Evolutionary conservation across 2,329 filamentous ascomycete species (phyloP), one percentile per base, ranked within the genome.

Genomic region (Penicillium italicum): DNA sequence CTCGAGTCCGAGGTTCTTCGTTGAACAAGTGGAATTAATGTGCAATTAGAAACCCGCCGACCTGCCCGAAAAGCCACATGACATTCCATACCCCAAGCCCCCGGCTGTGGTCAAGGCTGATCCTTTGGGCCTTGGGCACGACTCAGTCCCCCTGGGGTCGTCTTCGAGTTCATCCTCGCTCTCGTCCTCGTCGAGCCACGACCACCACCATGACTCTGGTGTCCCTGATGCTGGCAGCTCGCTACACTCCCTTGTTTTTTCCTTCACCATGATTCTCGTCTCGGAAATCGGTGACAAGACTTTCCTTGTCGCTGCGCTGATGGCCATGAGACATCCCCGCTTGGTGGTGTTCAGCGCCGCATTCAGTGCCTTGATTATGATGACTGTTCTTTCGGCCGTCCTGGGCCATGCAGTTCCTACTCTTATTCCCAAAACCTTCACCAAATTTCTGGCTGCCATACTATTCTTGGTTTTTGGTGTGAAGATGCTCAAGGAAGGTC

Each of bases 281-380:
- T 97, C 93, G 44, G 94, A 99, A 73, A 86, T 99, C 66, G 94
- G 94, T 61, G 94, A 99, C 83, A 99, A 99, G 78, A 99, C 94
- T 0, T 99, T 99, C 79, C 82, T 99, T 41, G 91, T 99, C 22
- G 94, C 94, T 7, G 93, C 92, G 8, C 84, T 99, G 18, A 99
- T 99, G 94, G 94, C 94, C 12, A 99, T 99, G 94, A 94, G 96
- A 72, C 93, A 99, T 68, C 89, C 94, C 59, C 88, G 94, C 50
- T 79, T 96, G 61, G 83, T 97, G 12, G 94, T 99, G 59, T 99
- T 99, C 76, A 89, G 90, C 2, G 91, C 94, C 8, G 94, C 94
- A n/a, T 93, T 96, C 66, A 86, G 87, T 50, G 95, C 94, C 10
- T 81, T 99, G 43, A 84, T 96, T 57, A 84, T 89, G 71, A 99